Evolutionary conservation across 257 asterid species (phyloP), one percentile per base, ranked within the genome.

Genomic region (Lycium barbarum): DNA sequence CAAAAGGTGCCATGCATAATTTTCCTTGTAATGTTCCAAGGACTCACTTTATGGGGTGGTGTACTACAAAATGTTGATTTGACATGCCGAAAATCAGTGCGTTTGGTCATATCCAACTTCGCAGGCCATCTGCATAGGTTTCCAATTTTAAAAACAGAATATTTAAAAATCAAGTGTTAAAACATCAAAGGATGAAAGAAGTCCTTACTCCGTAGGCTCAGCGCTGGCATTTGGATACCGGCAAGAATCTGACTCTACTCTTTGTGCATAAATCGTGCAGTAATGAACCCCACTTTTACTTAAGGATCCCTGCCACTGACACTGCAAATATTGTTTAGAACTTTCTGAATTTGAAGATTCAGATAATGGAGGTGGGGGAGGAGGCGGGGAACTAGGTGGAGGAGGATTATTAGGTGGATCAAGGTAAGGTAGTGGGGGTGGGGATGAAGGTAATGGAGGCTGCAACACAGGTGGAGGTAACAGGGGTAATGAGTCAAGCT

Each of bases 21-120:
- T 0, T 51, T 49, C 81, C 62, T 74, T 22, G 22, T 53, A 26
- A 53, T 53, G 82, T 78, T 33, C 49, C 49, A 53, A 53, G 82
- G 67, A 91, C 98, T 90, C 91, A 96, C 98, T 87, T 93, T 94
- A 84, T 93, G 92, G 85, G 92, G 85, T 53, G 94, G 95, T 53
- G 96, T 93, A 86, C 88, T 94, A 62, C 92, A 87, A 91, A 96
- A 94, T 63, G 97, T 89, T 79, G 98, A 87, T 76, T 87, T 94
- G 51, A 92, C 98, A 85, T 94, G 99, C 87, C 92, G 92, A 83
- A 94, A 89, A 91, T 96, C 98, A 3, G 98, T 96, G 84, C 99
- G 96, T 74, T 96, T 94, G 53, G 93, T 92, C 98, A 96, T 93
- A 90, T 96, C 99, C 63, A 96, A 90, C 92, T 88, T 92, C 81